phyloP scores from a whole-genome alignment of 768 basidiomycete genomes.

The Amanita polypyramis region DNA sequence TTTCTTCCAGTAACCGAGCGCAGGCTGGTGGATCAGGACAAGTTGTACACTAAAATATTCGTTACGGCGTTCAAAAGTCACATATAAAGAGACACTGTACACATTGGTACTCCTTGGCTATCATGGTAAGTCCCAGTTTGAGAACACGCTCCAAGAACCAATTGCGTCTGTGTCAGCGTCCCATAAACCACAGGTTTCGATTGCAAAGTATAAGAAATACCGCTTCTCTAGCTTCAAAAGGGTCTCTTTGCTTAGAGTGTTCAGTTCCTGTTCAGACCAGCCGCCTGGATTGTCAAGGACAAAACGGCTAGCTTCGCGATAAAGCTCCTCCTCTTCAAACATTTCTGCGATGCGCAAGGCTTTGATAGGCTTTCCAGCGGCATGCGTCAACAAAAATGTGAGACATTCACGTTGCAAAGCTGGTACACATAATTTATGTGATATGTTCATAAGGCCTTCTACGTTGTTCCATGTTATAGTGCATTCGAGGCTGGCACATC shows the following conservation, averaged over 20 bases:
- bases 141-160: constrained; percentile 95
- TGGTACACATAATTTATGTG: constrained; percentile 80
- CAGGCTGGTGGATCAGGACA: constrained; percentile 77
- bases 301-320: constrained; percentile 84
- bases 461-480: constrained; percentile 95
- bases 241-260: constrained; percentile 74
- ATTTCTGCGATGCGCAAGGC: constrained; percentile 88
- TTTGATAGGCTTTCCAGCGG: constrained; percentile 87
- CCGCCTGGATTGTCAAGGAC: constrained; percentile 89
- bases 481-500: constrained; percentile 58
- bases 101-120: constrained; percentile 94
- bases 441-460: constrained; percentile 82
- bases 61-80: neutral
- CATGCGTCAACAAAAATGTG: constrained; percentile 83
- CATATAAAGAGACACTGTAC: constrained; percentile 29
- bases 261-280: constrained; percentile 71
- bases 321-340: constrained; percentile 84
- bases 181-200: neutral
- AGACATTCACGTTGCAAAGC: constrained; percentile 75
- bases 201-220: constrained; percentile 19
- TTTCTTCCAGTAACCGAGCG: constrained; percentile 82
- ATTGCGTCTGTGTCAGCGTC: constrained; percentile 51
- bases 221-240: constrained; percentile 84
- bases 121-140: constrained; percentile 76
- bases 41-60: constrained; percentile 49